Base-by-base conservation (phyloP, 2,329 filamentous ascomycete genomes). In the Pyrenophora teres region DNA sequence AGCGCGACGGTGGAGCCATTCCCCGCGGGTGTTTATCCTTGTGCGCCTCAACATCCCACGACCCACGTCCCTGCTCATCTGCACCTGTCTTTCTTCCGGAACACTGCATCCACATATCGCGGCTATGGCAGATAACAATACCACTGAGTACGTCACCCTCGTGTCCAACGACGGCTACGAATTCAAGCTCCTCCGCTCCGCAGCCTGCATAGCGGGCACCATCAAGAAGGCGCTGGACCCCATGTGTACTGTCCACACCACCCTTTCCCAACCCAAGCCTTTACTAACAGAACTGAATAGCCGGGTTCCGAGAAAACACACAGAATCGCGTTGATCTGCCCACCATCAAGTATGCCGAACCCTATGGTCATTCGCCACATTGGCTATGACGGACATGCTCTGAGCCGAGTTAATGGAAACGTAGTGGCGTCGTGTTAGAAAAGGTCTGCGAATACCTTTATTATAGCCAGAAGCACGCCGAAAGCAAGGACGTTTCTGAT, bases 381-480 rank as follows among this genome's bases (percentile, higher is more conserved):
- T 15, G 4, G 38, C n/a, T 31, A 6, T 9, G 19, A 4, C 3
- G 13, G 1, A 30, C 33, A 30, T 2, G 5, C 6, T 4, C n/a
- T 23, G 35, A 33, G 6, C 10, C 4, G 2, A 36, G n/a, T 30
- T 54, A 63, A 35, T 64, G 42, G 4, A 4, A 7, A 5, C 5
- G 0, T 70, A 92, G 88, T 74, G 87, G 85, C 58, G 78, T 87
- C 46, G 83, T 92, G 5, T 83, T 93, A 2, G 89, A 92, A 71
- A 91, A 90, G 70, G 86, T 92, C 27, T 88, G 87, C 72, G 88
- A 92, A 74, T 93, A 92, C 75, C 87, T 92, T 56, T 89, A 91
- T 70, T 92, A 92, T 77, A 89, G 88, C 78, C 87, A 91, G 74
- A 87, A 86, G 65, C 82, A 90, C 74, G 81, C 82, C 44, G 82